These are phyloP conservation scores for Mycena vulgaris DNA, from an alignment of 768 basidiomycete species.

Conservation along the genomic window DNA sequence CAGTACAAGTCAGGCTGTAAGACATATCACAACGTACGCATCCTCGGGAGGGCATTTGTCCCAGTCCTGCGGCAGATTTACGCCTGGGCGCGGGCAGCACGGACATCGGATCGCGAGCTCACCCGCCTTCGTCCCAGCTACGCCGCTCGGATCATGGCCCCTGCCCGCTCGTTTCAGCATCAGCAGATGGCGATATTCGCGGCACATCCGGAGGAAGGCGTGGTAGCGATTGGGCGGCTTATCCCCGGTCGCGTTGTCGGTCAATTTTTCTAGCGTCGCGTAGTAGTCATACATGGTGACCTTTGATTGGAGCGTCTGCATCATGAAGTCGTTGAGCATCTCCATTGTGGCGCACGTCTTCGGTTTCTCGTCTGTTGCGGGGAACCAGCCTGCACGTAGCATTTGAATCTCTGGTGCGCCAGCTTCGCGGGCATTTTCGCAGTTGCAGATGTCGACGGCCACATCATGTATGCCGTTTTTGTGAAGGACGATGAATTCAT, in stretches of 20 bases:
- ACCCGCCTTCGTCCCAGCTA: slow-evolving; percentile 10
- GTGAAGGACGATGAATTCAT: background rate
- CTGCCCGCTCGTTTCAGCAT: slow-evolving; percentile 37
- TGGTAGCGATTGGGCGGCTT: slow-evolving; percentile 31
- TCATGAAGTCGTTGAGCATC: background rate
- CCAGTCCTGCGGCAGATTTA: slow-evolving; percentile 38
- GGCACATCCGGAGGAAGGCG: slow-evolving; percentile 23
- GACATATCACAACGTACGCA: background rate
- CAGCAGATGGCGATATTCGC: slow-evolving; percentile 44
- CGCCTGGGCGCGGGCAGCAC: slow-evolving; percentile 36
- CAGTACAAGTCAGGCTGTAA: background rate
- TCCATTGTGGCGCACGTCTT: slow-evolving; percentile 1
- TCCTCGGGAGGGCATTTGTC: background rate
- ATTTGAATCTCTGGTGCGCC: slow-evolving; percentile 5
- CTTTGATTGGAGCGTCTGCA: background rate
- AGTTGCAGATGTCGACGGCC: background rate
- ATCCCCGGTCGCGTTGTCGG: background rate
- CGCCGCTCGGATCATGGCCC: background rate
- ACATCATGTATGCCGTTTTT: background rate
- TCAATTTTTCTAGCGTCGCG: slow-evolving; percentile 1
- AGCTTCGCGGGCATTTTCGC: background rate
- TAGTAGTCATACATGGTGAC: slow-evolving; percentile 24
- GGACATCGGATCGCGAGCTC: slow-evolving; percentile 38
- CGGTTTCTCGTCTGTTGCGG: slow-evolving; percentile 5
- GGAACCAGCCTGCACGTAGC: slow-evolving; percentile 4